phyloP scores from a whole-genome alignment of 345 rosid genomes.

The Excoecaria agallocha region DNA sequence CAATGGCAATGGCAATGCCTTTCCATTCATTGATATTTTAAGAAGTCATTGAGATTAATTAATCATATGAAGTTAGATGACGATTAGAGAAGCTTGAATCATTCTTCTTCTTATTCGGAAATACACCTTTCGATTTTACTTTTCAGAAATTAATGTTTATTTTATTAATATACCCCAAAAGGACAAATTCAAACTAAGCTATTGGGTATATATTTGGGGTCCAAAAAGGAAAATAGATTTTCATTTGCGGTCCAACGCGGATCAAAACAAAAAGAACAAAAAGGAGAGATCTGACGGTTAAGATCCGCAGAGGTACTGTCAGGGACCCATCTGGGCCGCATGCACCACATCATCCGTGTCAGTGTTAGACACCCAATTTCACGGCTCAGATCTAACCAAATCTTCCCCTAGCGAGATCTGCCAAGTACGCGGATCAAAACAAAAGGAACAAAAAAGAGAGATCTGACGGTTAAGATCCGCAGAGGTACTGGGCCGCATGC shows the following conservation, averaged over 20 bases:
- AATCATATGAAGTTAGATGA: no score
- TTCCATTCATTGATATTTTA: no score
- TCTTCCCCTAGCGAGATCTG: not conserved
- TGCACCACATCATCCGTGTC: not conserved
- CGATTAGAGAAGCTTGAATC: no score
- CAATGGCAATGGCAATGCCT: no score
- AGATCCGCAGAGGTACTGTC: not conserved
- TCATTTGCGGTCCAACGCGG: not conserved
- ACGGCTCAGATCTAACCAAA: conserved; percentile 9
- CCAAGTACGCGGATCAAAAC: not conserved
- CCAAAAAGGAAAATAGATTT: not conserved
- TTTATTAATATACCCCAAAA: no score
- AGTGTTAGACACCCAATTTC: no score
- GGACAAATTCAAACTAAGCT: no score
- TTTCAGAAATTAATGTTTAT: no score
- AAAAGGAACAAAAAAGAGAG: not conserved
- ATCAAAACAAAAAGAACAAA: not conserved
- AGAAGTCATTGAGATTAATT: no score
- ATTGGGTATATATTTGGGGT: no score
- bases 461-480: not conserved
- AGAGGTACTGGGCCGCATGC: not conserved
- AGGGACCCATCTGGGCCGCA: not conserved
- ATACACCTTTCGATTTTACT: no score
- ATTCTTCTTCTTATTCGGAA: no score
- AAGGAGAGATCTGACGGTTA: not conserved